These are phyloP conservation scores for Mesotaenium endlicherianum DNA, from an alignment of 139 green algal genomes.

Conservation along the genomic window DNA sequence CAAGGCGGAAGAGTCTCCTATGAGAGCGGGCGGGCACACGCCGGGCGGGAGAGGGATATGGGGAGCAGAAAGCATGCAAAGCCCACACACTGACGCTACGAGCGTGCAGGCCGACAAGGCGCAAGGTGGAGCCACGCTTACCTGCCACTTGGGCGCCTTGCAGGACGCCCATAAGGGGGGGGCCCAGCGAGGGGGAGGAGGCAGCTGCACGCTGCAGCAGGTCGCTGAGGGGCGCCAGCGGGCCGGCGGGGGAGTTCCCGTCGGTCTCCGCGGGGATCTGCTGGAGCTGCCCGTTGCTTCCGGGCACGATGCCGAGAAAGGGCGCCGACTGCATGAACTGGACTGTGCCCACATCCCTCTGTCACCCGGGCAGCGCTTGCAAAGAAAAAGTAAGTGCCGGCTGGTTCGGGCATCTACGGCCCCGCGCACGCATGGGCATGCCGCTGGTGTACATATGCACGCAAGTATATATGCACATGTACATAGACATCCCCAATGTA, in stretches of 20 bases:
- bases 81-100: no score
- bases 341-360: background rate
- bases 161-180: conserved; percentile 6
- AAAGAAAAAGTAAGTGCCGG: no score
- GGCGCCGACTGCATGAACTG: conserved; percentile 26
- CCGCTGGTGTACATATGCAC: no score
- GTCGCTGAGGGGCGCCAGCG: background rate
- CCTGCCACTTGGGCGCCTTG: conserved; percentile 19
- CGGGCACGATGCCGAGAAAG: conserved; percentile 5
- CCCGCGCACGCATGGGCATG: no score
- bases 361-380: no score
- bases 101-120: background rate
- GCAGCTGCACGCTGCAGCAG: conserved; percentile 8
- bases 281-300: background rate
- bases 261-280: background rate
- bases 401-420: no score
- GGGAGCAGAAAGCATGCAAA: no score
- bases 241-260: background rate
- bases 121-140: background rate
- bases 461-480: no score
- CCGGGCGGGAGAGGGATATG: no score
- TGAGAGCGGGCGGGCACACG: no score
- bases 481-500: no score
- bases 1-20: no score
- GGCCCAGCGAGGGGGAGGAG: background rate